Base-by-base conservation (phyloP, 2,329 filamentous ascomycete species). In the Colletotrichum liaoningense region DNA sequence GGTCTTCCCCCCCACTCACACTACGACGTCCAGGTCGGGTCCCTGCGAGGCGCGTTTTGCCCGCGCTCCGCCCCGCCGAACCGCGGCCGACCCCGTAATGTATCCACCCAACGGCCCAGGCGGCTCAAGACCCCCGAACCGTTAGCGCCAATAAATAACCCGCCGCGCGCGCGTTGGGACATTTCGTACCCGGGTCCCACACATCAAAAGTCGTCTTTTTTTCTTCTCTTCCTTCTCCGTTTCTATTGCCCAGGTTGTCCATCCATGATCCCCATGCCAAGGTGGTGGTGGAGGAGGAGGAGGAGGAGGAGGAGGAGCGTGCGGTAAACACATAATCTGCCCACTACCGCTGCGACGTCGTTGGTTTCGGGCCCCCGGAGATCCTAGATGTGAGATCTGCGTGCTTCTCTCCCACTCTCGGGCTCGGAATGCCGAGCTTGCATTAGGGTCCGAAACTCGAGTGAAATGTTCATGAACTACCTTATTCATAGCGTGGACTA, bases 331-430 rank as follows among this genome's bases (percentile, higher is more conserved):
- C 46, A 57, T 24, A 19, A 33, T 35, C 57, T 30, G 49, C 67
- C 65, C 69, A 71, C 68, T n/a, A n/a, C 52, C 69, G 65, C 30
- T 63, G 64, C 49, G 49, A 72, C 69, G 52, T 42, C 24, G 24
- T 63, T 42, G 30, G 65, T 72, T 72, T 72, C 69, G 52, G 49
- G 64, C 16, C 26, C 28, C 57, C 38, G 38, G 38, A 19, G 38
- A 42, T 42, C 38, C 38, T 42, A 7, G 16, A 33, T 52, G 35
- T 24, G 14, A 58, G 64, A 54, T 63, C 52, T 63, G 26, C 64
- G 49, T n/a, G 42, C 52, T 60, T 33, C 33, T 14, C 28, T 49
- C 58, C 6, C 7, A 11, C 28, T 49, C 58, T 58, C 69, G 64
- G 69, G 12, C 14, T 69, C 22, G 54, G 19, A 22, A 42, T 46